A percentile compares a stretch with the other conserved stretches of the same genome.
These are phyloP conservation scores for Anisodus tanguticus DNA, from an alignment of 257 asterid genomes.

Conservation along the genomic window DNA sequence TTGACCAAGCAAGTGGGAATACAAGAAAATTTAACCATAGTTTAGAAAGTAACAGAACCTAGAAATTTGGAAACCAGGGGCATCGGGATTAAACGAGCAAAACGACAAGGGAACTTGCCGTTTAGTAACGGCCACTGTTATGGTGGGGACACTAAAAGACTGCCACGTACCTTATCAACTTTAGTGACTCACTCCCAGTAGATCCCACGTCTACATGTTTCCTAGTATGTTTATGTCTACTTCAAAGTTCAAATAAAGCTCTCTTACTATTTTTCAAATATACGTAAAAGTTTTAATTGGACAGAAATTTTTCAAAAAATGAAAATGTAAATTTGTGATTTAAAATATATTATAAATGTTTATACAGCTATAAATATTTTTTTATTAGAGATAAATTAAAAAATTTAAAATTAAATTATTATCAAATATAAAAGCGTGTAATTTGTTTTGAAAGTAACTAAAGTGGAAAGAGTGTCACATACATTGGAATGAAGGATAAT, in stretches of 20 bases:
- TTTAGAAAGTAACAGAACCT: not conserved
- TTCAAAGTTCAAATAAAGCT: not conserved
- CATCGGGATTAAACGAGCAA: slow-evolving; percentile 17
- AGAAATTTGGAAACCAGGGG: slow-evolving; percentile 38
- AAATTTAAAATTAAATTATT: too few species aligned
- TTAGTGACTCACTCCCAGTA: slow-evolving; percentile 42
- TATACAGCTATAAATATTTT: too few species aligned
- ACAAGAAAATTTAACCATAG: not conserved
- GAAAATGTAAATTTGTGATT: too few species aligned
- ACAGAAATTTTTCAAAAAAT: too few species aligned
- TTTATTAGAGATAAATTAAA: too few species aligned
- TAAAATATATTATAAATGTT: too few species aligned
- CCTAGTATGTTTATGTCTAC: not conserved
- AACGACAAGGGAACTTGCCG: slow-evolving; percentile 44
- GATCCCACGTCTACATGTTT: slow-evolving; percentile 49
- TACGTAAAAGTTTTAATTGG: too few species aligned
- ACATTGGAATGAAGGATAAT: too few species aligned
- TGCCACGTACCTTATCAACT: slow-evolving; percentile 49
- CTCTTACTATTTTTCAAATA: too few species aligned
- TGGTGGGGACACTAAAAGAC: slow-evolving; percentile 32
- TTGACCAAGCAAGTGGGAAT: slow-evolving; percentile 13
- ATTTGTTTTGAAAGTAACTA: too few species aligned
- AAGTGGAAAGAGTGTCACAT: too few species aligned
- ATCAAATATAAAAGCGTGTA: too few species aligned
- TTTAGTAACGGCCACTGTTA: slow-evolving; percentile 36